These are phyloP conservation scores for Parafenestella ontariensis DNA, from an alignment of 2,329 filamentous ascomycete species.

Conservation along the genomic window DNA sequence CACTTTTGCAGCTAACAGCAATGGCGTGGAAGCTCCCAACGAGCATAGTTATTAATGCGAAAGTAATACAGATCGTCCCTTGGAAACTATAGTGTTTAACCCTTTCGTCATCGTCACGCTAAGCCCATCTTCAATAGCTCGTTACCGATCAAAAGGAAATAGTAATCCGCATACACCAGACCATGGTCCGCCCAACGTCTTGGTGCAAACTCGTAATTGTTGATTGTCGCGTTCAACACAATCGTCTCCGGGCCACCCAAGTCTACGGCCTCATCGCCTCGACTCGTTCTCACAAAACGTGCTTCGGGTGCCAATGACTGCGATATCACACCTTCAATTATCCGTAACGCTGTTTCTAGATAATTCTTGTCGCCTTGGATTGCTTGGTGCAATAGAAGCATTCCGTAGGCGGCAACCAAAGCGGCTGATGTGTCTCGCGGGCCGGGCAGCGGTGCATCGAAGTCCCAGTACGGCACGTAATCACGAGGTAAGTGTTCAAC, in stretches of 20 bases:
- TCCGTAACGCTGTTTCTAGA: slow-evolving; percentile 1
- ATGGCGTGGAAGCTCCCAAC: no score
- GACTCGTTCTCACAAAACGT: neutral
- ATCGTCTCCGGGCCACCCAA: slow-evolving; percentile 38
- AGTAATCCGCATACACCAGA: slow-evolving; percentile 56
- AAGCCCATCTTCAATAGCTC: slow-evolving; percentile 41
- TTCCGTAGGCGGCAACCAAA: slow-evolving; percentile 48
- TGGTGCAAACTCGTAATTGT: slow-evolving; percentile 52
- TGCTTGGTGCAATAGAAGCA: slow-evolving; percentile 50
- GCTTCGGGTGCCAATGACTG: slow-evolving; percentile 3
- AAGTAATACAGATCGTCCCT: no score
- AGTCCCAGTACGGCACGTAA: slow-evolving; percentile 55
- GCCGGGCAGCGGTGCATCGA: slow-evolving; percentile 43
- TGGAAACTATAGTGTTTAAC: no score
- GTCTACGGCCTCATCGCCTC: slow-evolving; percentile 2
- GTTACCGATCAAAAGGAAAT: slow-evolving; percentile 53
- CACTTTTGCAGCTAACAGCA: no score
- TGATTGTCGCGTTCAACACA: slow-evolving; percentile 50
- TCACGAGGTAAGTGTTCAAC: slow-evolving; percentile 43
- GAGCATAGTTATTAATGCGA: no score
- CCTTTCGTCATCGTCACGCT: no score
- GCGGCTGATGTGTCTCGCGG: slow-evolving; percentile 51
- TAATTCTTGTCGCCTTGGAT: neutral
- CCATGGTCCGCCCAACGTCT: slow-evolving; percentile 54
- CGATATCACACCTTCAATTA: neutral